Conservation (phyloP, 2,329 filamentous ascomycete genomes). For the Domatiomyces globalis region DNA sequence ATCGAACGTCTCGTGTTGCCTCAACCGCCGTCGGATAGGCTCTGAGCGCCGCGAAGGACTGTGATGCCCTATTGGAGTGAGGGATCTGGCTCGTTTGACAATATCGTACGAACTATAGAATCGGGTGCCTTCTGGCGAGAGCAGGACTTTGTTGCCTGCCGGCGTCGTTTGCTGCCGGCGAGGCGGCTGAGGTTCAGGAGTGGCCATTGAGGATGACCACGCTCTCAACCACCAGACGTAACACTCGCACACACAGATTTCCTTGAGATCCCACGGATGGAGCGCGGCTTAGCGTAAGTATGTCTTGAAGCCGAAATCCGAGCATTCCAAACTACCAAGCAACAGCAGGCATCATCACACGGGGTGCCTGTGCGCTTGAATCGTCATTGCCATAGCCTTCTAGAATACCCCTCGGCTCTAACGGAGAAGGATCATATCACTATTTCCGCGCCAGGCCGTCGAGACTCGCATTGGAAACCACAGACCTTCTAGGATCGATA, state of each 20-base stretch:
- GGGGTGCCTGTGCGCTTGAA: neutral
- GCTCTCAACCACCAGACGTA: too few relatives aligned
- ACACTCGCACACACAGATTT: too few relatives aligned
- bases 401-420: neutral
- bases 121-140: neutral
- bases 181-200: conserved; percentile 10
- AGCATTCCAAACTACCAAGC: neutral
- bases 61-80: neutral
- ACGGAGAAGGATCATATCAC: neutral
- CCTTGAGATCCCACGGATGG: too few relatives aligned
- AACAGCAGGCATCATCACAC: neutral
- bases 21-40: conserved; percentile 11
- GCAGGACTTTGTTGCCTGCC: neutral
- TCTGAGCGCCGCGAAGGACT: neutral
- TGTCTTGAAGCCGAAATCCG: neutral
- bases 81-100: neutral
- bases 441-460: neutral
- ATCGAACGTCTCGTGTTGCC: conserved; percentile 67
- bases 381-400: neutral
- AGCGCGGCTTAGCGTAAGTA: neutral
- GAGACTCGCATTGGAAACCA: neutral
- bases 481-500: neutral
- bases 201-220: conserved; percentile 4
- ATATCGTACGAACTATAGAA: neutral
- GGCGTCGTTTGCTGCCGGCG: neutral